Conservation (phyloP, 441 rosid genomes). For the Syzygium malaccense region DNA sequence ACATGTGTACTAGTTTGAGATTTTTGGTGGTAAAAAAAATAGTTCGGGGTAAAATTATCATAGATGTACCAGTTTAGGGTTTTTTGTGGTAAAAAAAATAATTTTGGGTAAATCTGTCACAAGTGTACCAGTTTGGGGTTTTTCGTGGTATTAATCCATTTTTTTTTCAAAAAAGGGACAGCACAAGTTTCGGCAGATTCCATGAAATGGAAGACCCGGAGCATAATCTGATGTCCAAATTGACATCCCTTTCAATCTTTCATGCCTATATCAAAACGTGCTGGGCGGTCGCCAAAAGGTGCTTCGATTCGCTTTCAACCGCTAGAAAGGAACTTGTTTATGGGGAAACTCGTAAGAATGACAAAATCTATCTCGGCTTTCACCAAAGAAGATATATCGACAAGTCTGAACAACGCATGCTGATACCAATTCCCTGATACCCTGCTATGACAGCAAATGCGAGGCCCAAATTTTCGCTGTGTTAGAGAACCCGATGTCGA, state of each 20-base stretch:
- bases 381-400: not conserved
- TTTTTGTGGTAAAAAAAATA: too few relatives aligned
- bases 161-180: not conserved
- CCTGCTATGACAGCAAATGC: not conserved
- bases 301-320: not conserved
- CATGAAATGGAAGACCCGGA: not conserved
- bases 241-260: not conserved
- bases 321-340: not conserved
- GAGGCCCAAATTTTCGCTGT: not conserved
- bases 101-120: too few relatives aligned
- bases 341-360: not conserved
- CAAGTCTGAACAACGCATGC: not conserved
- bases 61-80: too few relatives aligned
- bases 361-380: not conserved
- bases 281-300: not conserved
- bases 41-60: too few relatives aligned
- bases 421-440: not conserved
- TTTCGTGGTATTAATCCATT: too few relatives aligned
- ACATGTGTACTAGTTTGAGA: too few relatives aligned
- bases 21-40: too few relatives aligned
- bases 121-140: too few relatives aligned
- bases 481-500: not conserved
- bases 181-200: not conserved
- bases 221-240: not conserved
- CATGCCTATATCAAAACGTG: not conserved